Conservation (phyloP, 2,329 filamentous ascomycete genomes). For the Cyanodermella asteris region DNA sequence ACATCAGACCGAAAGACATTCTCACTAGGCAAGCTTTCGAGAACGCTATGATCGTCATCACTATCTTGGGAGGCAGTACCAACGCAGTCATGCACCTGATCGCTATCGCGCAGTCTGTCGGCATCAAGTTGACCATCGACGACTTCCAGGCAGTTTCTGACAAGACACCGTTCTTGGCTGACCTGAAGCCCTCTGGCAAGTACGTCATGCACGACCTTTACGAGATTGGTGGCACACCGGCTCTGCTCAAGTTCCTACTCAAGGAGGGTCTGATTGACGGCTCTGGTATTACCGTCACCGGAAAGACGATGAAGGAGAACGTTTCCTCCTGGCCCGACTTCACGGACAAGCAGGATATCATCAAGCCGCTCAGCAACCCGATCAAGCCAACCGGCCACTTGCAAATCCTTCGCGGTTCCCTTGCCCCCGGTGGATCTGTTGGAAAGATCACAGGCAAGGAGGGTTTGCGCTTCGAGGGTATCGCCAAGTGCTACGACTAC, state of each 20-base stretch:
- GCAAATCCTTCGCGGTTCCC: constrained; percentile 46
- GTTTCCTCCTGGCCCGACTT: constrained; percentile 38
- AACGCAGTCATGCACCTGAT: constrained; percentile 73
- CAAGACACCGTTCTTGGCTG: constrained; percentile 56
- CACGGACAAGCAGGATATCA: constrained; percentile 47
- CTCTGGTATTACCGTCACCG: constrained; percentile 37
- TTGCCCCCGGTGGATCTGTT: constrained; percentile 48
- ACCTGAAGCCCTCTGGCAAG: constrained; percentile 57
- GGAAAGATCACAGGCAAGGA: constrained; percentile 64
- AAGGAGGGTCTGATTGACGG: constrained; percentile 37
- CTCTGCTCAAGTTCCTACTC: constrained; percentile 34
- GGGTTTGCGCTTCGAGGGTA: constrained; percentile 43
- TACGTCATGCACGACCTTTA: constrained; percentile 38
- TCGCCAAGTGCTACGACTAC: constrained; percentile 46
- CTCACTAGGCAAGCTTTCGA: constrained; percentile 63
- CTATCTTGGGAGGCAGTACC: constrained; percentile 64
- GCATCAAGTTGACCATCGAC: constrained; percentile 62
- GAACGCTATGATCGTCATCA: constrained; percentile 66
- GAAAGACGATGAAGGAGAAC: constrained; percentile 36
- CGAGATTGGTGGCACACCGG: constrained; percentile 34
- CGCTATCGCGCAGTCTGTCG: constrained; percentile 62
- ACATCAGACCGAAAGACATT: constrained; percentile 58
- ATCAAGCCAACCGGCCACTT: constrained; percentile 53
- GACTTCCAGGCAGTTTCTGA: constrained; percentile 71
- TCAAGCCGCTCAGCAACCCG: constrained; percentile 34